Base-by-base conservation (phyloP, 2,329 filamentous ascomycete genomes). In the Capronia epimyces region DNA sequence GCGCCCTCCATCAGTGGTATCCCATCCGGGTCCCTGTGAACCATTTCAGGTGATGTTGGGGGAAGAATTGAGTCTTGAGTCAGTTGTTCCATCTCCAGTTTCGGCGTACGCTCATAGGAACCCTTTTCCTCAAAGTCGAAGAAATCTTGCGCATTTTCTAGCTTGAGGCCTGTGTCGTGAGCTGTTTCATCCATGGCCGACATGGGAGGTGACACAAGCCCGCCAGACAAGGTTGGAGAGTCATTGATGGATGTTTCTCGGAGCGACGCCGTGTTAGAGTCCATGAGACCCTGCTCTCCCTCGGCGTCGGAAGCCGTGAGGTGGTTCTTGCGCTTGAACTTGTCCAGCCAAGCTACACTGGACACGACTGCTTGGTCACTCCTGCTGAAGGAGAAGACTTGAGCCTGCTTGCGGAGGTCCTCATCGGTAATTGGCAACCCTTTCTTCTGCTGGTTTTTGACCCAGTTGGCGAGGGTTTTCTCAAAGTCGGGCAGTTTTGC, bases 401-500 rank as follows among this genome's bases (percentile, higher is more conserved):
- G 52, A 1, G 53, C 59, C 45, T 62, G 58, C 41, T 59, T 60
- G 13, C 53, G 55, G 36, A 62, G 58, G 25, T 62, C 59, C 16
- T 59, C 58, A 50, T 58, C 58, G 22, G 48, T 56, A 29, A 59
- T 50, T 24, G 56, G 44, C n/a, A 55, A 37, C 1, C 90, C 89
- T 63, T 84, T 80, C 64, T 84, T 83, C 64, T 89, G 83, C 64
- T 87, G 82, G 60, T 94, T 93, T 65, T 82, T 81, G 25, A 88
- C 83, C 84, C 89, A 97, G 64, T 89, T 90, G 41, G 85, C 81
- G 34, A 98, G 78, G 1, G 91, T 89, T 63, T 89, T 84, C 67
- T 97, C 93, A 63, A 97, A 90, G 70, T 97, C 90, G 9, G 88
- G 89, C 42, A 81, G 85, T 67, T 91, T 93, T 46, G 87, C 84